These are phyloP conservation scores for Lentinula boryana DNA, from an alignment of 768 basidiomycete genomes.

Conservation along the genomic window DNA sequence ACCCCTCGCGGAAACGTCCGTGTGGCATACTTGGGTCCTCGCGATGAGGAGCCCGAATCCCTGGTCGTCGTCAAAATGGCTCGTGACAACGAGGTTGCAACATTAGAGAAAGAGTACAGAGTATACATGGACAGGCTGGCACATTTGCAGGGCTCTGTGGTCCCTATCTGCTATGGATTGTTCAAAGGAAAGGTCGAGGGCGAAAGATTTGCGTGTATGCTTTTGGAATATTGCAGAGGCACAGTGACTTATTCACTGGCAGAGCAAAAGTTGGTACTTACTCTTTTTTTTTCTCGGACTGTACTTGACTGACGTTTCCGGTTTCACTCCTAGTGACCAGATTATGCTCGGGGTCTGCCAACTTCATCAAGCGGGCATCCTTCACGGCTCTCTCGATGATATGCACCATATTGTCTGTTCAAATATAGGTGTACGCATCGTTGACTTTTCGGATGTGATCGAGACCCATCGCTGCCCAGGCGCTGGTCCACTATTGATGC, in stretches of 20 bases:
- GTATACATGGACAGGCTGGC: constrained; percentile 27
- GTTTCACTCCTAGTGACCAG: constrained; percentile 19
- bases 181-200: constrained; percentile 23
- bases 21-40: not conserved
- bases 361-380: constrained; percentile 29
- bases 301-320: not conserved
- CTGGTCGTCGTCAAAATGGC: constrained; percentile 29
- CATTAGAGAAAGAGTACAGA: constrained; percentile 24
- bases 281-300: not conserved
- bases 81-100: constrained; percentile 15
- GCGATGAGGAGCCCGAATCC: not conserved
- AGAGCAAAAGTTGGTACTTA: constrained; percentile 18
- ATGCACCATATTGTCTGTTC: constrained; percentile 25
- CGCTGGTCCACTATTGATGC: constrained; percentile 11
- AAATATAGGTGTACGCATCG: constrained; percentile 24
- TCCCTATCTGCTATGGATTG: constrained; percentile 33
- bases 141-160: constrained; percentile 29
- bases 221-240: constrained; percentile 32
- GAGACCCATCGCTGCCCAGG: constrained; percentile 22
- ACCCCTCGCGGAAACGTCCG: not conserved
- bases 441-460: constrained; percentile 28
- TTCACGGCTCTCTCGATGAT: constrained; percentile 26
- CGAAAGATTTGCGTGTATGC: constrained; percentile 22
- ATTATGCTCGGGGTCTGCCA: constrained; percentile 25
- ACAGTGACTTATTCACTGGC: constrained; percentile 7